Evolutionary conservation across 306 rosid species (phyloP).

Genomic region (Luffa aegyptiaca): DNA sequence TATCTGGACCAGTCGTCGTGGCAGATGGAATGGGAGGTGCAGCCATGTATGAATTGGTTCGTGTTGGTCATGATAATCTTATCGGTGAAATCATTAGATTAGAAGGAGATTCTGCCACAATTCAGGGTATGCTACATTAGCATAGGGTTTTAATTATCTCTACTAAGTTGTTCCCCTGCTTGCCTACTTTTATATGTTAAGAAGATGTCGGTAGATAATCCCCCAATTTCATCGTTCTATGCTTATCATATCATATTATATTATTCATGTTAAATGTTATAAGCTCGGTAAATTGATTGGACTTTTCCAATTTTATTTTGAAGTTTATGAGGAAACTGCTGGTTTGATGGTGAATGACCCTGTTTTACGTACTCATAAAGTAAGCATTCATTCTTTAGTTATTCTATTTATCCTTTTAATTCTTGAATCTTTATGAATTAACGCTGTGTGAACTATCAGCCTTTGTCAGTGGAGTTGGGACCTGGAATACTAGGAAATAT

Average conservation of each 20-base stretch:
- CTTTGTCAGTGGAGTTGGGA: slow-evolving; percentile 98
- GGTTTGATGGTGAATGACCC: slow-evolving; percentile 95
- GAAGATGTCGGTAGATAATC: background rate
- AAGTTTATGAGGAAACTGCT: slow-evolving; percentile 99
- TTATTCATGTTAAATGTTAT: background rate
- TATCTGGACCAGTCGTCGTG: slow-evolving; percentile 95
- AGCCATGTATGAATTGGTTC: slow-evolving; percentile 96
- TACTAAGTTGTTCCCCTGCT: background rate
- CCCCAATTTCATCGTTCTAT: background rate
- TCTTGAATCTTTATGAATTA: slow-evolving; percentile 17
- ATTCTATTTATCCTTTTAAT: background rate
- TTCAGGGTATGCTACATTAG: slow-evolving; percentile 51
- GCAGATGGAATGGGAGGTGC: slow-evolving; percentile 99
- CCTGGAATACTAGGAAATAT: slow-evolving; percentile 97
- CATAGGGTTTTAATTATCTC: background rate
- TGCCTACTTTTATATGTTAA: background rate
- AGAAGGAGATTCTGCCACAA: slow-evolving; percentile 97
- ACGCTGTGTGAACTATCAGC: slow-evolving; percentile 37
- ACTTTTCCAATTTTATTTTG: slow-evolving; percentile 17
- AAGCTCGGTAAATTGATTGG: background rate
- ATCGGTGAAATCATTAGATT: slow-evolving; percentile 97
- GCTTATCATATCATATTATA: background rate
- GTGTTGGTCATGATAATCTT: slow-evolving; percentile 85
- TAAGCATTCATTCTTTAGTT: slow-evolving; percentile 16
- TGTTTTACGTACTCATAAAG: slow-evolving; percentile 91